Evolutionary conservation across 1,139 yeast genomes (phyloP).

Genomic region (Trichomonascaceae sp.): DNA sequence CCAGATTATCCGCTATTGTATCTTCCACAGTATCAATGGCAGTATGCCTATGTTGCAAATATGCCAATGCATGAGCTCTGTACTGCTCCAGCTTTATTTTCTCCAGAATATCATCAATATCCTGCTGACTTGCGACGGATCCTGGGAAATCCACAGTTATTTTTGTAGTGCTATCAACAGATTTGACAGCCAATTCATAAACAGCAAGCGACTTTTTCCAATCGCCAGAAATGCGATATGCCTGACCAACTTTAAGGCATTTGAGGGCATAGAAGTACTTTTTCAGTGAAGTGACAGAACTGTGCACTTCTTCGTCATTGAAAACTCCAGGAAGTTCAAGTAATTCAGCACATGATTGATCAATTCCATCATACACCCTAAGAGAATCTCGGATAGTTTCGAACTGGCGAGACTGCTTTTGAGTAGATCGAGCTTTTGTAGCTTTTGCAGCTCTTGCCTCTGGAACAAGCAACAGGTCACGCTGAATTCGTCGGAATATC

Average conservation of each 20-base stretch:
- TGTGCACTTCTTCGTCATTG: conserved; percentile 64
- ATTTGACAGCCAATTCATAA: conserved; percentile 35
- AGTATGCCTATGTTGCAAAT: conserved; percentile 30
- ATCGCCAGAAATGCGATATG: conserved; percentile 43
- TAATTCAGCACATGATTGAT: conserved; percentile 48
- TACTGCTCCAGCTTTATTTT: conserved; percentile 33
- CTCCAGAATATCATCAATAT: conserved; percentile 31
- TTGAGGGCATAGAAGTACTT: conserved; percentile 44
- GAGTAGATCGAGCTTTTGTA: conserved; percentile 19
- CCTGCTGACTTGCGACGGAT: conserved; percentile 35
- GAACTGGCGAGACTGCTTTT: conserved; percentile 26
- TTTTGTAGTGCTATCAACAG: conserved; percentile 15
- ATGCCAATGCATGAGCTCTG: conserved; percentile 48
- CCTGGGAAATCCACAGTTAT: conserved; percentile 27
- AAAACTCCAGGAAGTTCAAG: conserved; percentile 86
- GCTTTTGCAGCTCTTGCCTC: too few species aligned
- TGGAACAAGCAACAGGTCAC: conserved; percentile 54
- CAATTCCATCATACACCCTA: conserved; percentile 46
- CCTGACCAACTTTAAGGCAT: conserved; percentile 42
- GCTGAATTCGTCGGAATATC: conserved; percentile 58
- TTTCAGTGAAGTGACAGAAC: conserved; percentile 47
- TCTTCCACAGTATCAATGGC: conserved; percentile 21
- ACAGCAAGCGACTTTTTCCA: conserved; percentile 54
- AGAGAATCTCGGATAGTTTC: conserved; percentile 42
- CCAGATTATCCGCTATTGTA: conserved; percentile 46